A percentile compares a stretch with the other conserved stretches of the same genome.
Evolutionary conservation across 192 early-diverging fungal species (phyloP).

Genomic region (Linnemannia exigua): DNA sequence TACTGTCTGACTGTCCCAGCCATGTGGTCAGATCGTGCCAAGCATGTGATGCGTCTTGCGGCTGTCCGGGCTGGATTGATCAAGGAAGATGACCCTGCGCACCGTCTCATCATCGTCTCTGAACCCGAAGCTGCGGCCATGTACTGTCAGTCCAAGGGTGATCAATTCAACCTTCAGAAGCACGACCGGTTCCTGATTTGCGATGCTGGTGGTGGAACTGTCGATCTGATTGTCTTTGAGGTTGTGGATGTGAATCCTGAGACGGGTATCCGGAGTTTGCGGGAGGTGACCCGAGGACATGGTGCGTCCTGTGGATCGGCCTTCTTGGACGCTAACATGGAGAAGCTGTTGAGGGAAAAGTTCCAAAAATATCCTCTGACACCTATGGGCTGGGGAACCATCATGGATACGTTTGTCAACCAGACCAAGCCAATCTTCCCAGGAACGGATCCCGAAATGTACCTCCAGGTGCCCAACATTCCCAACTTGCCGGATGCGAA

Average conservation of each 20-base stretch:
- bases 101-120: slow-evolving; percentile 64
- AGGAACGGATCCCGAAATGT: slow-evolving; percentile 57
- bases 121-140: slow-evolving; percentile 71
- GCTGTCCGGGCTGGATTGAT: slow-evolving; percentile 65
- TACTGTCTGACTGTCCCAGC: slow-evolving; percentile 68
- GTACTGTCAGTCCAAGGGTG: slow-evolving; percentile 68
- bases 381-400: slow-evolving; percentile 59
- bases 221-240: slow-evolving; percentile 63
- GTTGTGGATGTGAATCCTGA: slow-evolving; percentile 55
- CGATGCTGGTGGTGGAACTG: slow-evolving; percentile 61
- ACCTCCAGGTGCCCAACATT: slow-evolving; percentile 55
- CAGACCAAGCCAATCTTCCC: slow-evolving; percentile 57
- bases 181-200: slow-evolving; percentile 57
- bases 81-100: slow-evolving; percentile 57
- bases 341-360: slow-evolving; percentile 52
- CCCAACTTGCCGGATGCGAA: slow-evolving; percentile 55
- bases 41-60: slow-evolving; percentile 67
- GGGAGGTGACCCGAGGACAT: slow-evolving; percentile 64
- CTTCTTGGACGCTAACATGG: slow-evolving; percentile 64
- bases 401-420: slow-evolving; percentile 62
- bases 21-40: slow-evolving; percentile 69
- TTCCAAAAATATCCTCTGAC: slow-evolving; percentile 58
- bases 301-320: slow-evolving; percentile 63
- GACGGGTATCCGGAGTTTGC: slow-evolving; percentile 59
- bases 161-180: slow-evolving; percentile 59